A percentile compares a stretch with the other conserved stretches of the same genome.
These are phyloP conservation scores for Colletotrichum salicis DNA, from an alignment of 2,329 filamentous ascomycete genomes.

Conservation along the genomic window DNA sequence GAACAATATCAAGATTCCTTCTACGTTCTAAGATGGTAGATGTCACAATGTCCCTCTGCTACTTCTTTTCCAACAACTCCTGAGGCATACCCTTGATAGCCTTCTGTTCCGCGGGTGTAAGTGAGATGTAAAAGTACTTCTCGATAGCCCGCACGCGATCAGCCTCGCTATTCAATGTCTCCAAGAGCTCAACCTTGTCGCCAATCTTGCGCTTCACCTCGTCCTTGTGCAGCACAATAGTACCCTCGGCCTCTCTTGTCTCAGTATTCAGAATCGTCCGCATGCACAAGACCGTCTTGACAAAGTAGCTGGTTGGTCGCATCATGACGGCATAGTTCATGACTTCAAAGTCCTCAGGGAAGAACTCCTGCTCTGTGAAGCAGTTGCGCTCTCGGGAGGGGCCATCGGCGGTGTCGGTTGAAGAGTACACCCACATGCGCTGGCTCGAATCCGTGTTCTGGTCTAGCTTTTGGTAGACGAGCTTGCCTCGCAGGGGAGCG, in stretches of 20 bases:
- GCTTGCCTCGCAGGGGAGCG: constrained; percentile 55
- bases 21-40: background rate
- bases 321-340: constrained; percentile 55
- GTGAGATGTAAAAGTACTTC: constrained; percentile 60
- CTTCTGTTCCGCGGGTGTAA: constrained; percentile 56
- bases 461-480: constrained; percentile 49
- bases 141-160: constrained; percentile 60
- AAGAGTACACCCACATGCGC: constrained; percentile 53
- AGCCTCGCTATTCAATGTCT: constrained; percentile 56
- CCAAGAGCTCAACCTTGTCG: constrained; percentile 53
- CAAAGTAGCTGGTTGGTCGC: constrained; percentile 49
- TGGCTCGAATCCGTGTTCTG: constrained; percentile 47
- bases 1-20: background rate
- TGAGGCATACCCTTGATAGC: constrained; percentile 56
- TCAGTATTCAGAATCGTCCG: constrained; percentile 41
- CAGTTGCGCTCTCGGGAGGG: constrained; percentile 60
- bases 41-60: background rate
- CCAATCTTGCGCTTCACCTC: constrained; percentile 56
- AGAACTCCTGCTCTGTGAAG: constrained; percentile 62
- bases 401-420: constrained; percentile 39
- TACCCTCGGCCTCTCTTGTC: constrained; percentile 43
- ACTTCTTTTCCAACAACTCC: constrained; percentile 17
- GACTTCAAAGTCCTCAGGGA: constrained; percentile 57
- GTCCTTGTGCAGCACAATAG: constrained; percentile 55
- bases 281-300: constrained; percentile 49